Evolutionary conservation across 1,284 basidiomycete species (phyloP).

Genomic region (Hypsizygus ulmarius): DNA sequence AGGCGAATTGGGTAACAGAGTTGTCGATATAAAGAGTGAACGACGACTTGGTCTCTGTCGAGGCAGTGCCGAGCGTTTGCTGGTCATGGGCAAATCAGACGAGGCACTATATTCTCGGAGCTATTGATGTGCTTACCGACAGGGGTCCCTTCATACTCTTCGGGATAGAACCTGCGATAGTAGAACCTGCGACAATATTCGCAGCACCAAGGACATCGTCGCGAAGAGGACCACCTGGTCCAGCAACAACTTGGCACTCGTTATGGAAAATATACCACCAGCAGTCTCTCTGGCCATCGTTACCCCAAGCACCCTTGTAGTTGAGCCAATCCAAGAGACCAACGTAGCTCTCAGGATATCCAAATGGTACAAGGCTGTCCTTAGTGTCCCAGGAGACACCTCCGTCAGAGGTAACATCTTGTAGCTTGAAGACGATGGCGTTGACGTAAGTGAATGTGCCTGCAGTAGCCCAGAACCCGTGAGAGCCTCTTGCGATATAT

Average conservation of each 20-base stretch:
- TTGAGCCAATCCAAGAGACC: slow-evolving; percentile 18
- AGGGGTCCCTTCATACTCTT: slow-evolving; percentile 12
- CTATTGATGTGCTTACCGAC: slow-evolving; percentile 11
- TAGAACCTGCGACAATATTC: background rate
- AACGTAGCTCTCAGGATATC: slow-evolving; percentile 15
- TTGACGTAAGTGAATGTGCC: slow-evolving; percentile 20
- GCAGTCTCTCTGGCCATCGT: slow-evolving; percentile 16
- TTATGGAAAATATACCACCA: slow-evolving; percentile 18
- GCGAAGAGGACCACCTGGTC: slow-evolving; percentile 17
- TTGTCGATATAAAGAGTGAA: slow-evolving; percentile 15
- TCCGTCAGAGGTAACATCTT: slow-evolving; percentile 15
- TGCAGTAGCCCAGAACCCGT: slow-evolving; percentile 20
- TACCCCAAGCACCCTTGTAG: slow-evolving; percentile 21
- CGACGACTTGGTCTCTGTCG: slow-evolving; percentile 12
- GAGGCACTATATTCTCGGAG: background rate
- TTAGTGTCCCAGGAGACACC: slow-evolving; percentile 19
- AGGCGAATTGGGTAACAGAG: slow-evolving; percentile 5
- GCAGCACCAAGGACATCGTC: slow-evolving; percentile 15
- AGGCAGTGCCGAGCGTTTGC: slow-evolving; percentile 18
- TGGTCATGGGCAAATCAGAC: background rate
- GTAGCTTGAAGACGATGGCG: slow-evolving; percentile 16
- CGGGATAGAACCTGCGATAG: background rate
- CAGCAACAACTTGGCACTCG: slow-evolving; percentile 17
- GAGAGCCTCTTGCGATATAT: slow-evolving; percentile 19
- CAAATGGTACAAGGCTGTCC: slow-evolving; percentile 12